These are phyloP conservation scores for Porphyrellus cyaneotinctus DNA, from an alignment of 768 basidiomycete genomes.

Conservation along the genomic window DNA sequence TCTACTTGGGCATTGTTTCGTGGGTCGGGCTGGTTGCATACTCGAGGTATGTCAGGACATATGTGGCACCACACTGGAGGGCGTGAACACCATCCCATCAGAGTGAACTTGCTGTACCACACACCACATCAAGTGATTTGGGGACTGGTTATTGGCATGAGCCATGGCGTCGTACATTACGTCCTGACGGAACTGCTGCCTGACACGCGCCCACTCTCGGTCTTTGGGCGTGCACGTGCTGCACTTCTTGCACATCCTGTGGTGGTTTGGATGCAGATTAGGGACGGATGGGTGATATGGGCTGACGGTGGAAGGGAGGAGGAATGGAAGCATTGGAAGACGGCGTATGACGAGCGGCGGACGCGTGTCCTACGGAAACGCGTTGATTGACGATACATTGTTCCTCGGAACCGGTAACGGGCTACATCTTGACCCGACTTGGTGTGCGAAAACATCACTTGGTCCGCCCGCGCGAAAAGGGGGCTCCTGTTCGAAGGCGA, in stretches of 20 bases:
- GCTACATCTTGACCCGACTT: too few species aligned
- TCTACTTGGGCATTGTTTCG: conserved; percentile 47
- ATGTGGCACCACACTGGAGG: background rate
- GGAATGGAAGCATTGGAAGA: conserved; percentile 68
- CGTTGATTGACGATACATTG: conserved; percentile 2
- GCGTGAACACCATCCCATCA: conserved; percentile 23
- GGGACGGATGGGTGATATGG: conserved; percentile 84
- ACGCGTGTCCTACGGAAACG: conserved; percentile 19
- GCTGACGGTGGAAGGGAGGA: conserved; percentile 69
- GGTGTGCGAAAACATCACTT: too few species aligned
- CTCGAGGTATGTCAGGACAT: conserved; percentile 54
- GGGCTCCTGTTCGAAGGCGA: too few species aligned
- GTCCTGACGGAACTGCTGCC: conserved; percentile 57
- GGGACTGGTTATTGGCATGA: conserved; percentile 64
- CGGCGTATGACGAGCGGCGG: conserved; percentile 46
- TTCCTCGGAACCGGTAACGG: too few species aligned
- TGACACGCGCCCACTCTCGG: conserved; percentile 44
- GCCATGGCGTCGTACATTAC: conserved; percentile 54
- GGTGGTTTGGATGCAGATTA: conserved; percentile 60
- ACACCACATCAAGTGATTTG: conserved; percentile 67
- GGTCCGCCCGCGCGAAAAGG: too few species aligned
- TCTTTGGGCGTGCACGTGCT: conserved; percentile 46
- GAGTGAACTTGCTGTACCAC: conserved; percentile 72
- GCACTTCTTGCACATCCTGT: conserved; percentile 54
- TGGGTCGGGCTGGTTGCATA: conserved; percentile 73